Percentiles rank a stretch among this genome's conserved stretches.
Conservation (phyloP, 805 yeast species). For the Sugiyamaella chiloensis region DNA sequence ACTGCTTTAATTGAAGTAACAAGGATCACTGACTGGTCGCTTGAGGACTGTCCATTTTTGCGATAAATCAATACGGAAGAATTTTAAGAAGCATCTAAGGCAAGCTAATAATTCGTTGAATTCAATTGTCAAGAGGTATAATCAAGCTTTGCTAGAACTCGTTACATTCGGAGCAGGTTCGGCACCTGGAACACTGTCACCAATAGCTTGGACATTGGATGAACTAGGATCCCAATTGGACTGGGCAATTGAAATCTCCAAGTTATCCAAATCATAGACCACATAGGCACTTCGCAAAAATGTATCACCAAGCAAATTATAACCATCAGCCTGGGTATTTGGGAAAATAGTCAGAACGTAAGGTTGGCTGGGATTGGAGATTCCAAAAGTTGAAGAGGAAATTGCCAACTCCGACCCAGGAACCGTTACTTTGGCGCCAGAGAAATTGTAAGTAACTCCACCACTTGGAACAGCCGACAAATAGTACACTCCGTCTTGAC, state of each 20-base stretch:
- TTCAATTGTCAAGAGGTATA: too few relatives aligned
- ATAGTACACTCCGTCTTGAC: constrained; percentile 4
- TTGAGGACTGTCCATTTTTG: too few relatives aligned
- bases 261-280: constrained; percentile 60
- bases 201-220: constrained; percentile 14
- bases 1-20: too few relatives aligned
- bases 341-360: constrained; percentile 19
- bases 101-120: too few relatives aligned
- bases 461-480: not conserved
- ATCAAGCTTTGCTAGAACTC: not conserved
- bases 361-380: constrained; percentile 3
- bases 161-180: constrained; percentile 8
- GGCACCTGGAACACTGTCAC: constrained; percentile 19
- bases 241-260: constrained; percentile 55
- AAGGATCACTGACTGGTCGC: too few relatives aligned
- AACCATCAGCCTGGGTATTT: constrained; percentile 20
- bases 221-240: constrained; percentile 10
- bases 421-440: constrained; percentile 23
- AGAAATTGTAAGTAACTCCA: constrained; percentile 19
- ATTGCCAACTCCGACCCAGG: constrained; percentile 25
- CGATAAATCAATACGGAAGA: too few relatives aligned
- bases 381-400: constrained; percentile 18
- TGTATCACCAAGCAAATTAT: constrained; percentile 43
- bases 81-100: too few relatives aligned
- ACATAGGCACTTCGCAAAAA: constrained; percentile 59